Evolutionary conservation across 768 basidiomycete genomes (phyloP).

Genomic region (Lactarius sp.): DNA sequence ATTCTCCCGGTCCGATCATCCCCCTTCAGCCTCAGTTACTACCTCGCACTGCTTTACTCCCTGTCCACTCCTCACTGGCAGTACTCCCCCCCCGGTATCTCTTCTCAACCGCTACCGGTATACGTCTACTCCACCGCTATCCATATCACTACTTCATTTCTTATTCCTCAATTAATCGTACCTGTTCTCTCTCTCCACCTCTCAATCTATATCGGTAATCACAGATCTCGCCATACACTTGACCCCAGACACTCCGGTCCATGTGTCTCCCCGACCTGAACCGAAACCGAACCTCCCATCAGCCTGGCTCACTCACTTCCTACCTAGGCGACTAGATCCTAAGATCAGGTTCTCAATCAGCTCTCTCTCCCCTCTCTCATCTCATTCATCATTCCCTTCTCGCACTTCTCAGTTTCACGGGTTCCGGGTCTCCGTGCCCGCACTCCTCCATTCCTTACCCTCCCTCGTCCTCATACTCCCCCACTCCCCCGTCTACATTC

Average conservation of each 20-base stretch:
- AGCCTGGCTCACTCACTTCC: not conserved
- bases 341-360: constrained; percentile 14
- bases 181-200: not conserved
- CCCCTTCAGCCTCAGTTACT: not conserved
- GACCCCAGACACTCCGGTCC: constrained; percentile 5
- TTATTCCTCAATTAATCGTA: not conserved
- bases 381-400: too few species aligned
- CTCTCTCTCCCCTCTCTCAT: not conserved
- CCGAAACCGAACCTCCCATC: constrained; percentile 12
- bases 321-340: constrained; percentile 13
- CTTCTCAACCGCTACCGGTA: not conserved
- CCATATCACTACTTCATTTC: not conserved
- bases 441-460: not conserved
- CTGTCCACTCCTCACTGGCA: not conserved
- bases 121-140: not conserved
- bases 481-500: not conserved
- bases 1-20: not conserved
- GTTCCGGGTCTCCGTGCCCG: not conserved
- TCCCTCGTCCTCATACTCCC: not conserved
- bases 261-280: constrained; percentile 1
- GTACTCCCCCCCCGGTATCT: not conserved
- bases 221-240: not conserved
- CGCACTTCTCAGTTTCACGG: not conserved
- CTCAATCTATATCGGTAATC: not conserved
- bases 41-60: constrained; percentile 1